Base-by-base conservation (phyloP, 352 stramenopile species). In the Phytophthora pisi region DNA sequence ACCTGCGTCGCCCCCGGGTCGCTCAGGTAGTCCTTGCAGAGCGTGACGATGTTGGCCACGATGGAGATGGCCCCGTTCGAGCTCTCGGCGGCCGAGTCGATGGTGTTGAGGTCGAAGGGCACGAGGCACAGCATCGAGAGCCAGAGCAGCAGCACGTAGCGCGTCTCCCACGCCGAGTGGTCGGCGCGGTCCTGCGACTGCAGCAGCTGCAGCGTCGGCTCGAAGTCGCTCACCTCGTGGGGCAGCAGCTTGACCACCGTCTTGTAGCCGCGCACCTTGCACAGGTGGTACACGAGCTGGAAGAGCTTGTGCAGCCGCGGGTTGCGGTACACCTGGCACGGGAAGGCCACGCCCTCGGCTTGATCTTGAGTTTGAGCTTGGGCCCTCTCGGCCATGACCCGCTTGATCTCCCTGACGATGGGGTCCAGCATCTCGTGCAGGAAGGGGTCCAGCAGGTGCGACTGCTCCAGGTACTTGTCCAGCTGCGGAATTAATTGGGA, bases 101-200 rank as follows among this genome's bases (percentile, higher is more conserved):
- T 98, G 1, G 92, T 97, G 51, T 88, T 76, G 52, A 99, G 90
- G 75, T 99, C 91, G 76, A 99, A 99, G 0, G 98, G 98, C 20
- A 99, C 95, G 26, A 99, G 85, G 64, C 93, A 98, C 42, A 99
- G 84, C 75, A 99, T 98, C 10, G 89, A 97, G 46, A 99, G 81
- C 98, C 98, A 99, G 24, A 99, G 86, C 72, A 99, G 83, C 49
- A 99, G 72, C 46, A 94, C 85, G 56, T 93, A 96, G 47, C 88
- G 87, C 54, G 77, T 92, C 66, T 92, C 78, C 83, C 81, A 92
- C 24, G 72, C 77, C 11, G 61, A 69, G 86, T 90, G 63, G 65
- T 97, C 92, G 4, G 75, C 71, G 31, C 80, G 81, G 70, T 98
- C 95, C 64, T 97, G 90, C 16, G 78, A 94, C 70, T 95, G 86